Evolutionary conservation across 441 rosid genomes (phyloP), one percentile per base, ranked within the genome.

Genomic region (Aleurites moluccanus): DNA sequence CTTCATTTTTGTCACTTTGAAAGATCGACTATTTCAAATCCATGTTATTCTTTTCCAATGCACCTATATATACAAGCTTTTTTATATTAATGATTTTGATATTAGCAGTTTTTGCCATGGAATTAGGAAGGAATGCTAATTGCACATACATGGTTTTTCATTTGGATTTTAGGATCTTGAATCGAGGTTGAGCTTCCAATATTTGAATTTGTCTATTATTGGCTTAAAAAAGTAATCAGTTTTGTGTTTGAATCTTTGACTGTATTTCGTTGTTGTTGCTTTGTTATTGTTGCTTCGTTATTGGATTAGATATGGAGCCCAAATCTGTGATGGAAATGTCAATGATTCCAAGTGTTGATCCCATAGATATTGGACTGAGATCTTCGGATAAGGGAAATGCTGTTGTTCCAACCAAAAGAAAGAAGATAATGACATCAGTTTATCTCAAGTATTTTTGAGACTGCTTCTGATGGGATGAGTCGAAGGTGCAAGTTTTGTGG

Each of bases 341-440:
- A 33, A 86, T 88, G 49, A 80, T 89, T 72, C 89, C 91, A 28
- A 73, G 33, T 72, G 83, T 90, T 77, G 93, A 94, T 81, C 79
- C 90, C 20, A 71, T 80, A 70, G 92, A 91, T 77, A 88, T 89
- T 67, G 97, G 83, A 74, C 73, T 91, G 77, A 88, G 86, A 77
- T 89, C 98, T 80, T 88, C 97, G 0, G 97, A 90, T 13, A 91
- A 92, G 81, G 82, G 87, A 67, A 85, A 73, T 75, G 28, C 84
- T 68, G 70, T 65, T 66, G 79, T 88, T 70, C 74, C 85, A 3
- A 80, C 92, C 35, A 94, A 94, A 82, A 86, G 98, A 63, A 94
- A 92, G 86, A 94, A 94, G 88, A 91, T 96, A 0, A 91, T 92
- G 98, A 94, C 98, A 18, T 94, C 98, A 1, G 92, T 92, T 13